A percentile compares a stretch with the other conserved stretches of the same genome.
Conservation (phyloP, 2,329 filamentous ascomycete genomes). For the Cytospora mali region DNA sequence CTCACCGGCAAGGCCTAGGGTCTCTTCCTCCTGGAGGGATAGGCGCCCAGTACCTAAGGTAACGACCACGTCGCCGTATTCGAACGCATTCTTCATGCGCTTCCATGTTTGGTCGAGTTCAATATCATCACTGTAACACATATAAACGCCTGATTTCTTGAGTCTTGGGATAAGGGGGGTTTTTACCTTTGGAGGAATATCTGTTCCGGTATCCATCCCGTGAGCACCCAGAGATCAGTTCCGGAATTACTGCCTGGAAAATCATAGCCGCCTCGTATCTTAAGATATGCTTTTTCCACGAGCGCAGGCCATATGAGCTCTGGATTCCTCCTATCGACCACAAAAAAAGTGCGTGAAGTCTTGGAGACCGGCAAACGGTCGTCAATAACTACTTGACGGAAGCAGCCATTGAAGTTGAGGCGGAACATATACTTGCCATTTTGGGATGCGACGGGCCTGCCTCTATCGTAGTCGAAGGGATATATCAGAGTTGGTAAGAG, state of each 20-base stretch:
- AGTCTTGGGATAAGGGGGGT: accelerated
- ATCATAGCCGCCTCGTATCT: conserved; percentile 93
- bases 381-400: conserved; percentile 83
- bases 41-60: conserved; percentile 90
- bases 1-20: conserved; percentile 80
- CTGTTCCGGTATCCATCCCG: conserved; percentile 96
- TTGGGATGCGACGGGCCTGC: conserved; percentile 64
- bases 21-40: conserved; percentile 73
- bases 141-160: background rate
- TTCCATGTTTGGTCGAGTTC: conserved; percentile 77
- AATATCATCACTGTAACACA: conserved; percentile 67
- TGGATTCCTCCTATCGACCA: conserved; percentile 82
- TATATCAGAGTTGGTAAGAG: conserved; percentile 73
- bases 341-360: conserved; percentile 76
- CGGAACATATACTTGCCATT: conserved; percentile 90
- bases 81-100: conserved; percentile 73
- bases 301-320: conserved; percentile 88
- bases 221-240: conserved; percentile 89
- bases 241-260: conserved; percentile 97
- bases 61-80: conserved; percentile 78
- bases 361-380: conserved; percentile 81
- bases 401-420: conserved; percentile 96
- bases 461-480: conserved; percentile 66
- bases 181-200: conserved; percentile 77
- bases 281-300: conserved; percentile 94